These are phyloP conservation scores for Botrytis pseudocinerea DNA, from an alignment of 2,329 filamentous ascomycete genomes.

Conservation along the genomic window DNA sequence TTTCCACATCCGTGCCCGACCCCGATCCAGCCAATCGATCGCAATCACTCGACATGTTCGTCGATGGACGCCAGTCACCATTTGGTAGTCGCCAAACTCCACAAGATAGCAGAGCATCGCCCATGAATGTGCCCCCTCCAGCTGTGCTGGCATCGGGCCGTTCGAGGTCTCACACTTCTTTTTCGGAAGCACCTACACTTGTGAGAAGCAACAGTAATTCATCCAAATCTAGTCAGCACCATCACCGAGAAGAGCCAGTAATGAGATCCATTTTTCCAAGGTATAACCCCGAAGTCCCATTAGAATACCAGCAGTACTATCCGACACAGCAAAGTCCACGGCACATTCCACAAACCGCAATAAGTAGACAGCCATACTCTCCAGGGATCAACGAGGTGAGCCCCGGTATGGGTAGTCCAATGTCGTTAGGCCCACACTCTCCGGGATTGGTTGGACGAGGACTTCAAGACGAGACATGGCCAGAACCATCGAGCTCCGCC, in stretches of 20 bases:
- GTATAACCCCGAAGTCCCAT: constrained; percentile 67
- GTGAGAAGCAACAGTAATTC: constrained; percentile 51
- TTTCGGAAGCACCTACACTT: constrained; percentile 53
- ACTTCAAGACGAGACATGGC: constrained; percentile 35
- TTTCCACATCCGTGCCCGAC: constrained; percentile 31
- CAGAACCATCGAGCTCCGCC: constrained; percentile 48
- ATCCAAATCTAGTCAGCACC: constrained; percentile 59
- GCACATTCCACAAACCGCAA: constrained; percentile 62
- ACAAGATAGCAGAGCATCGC: constrained; percentile 26
- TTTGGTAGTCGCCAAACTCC: constrained; percentile 31
- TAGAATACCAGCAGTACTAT: constrained; percentile 69
- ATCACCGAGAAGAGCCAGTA: constrained; percentile 47
- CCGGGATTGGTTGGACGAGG: constrained; percentile 37
- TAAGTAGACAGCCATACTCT: constrained; percentile 65
- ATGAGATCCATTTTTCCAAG: constrained; percentile 75
- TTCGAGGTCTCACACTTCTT: constrained; percentile 51
- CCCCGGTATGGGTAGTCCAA: constrained; percentile 38
- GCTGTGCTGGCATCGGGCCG: constrained; percentile 35
- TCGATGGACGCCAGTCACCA: constrained; percentile 29
- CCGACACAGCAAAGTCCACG: constrained; percentile 65
- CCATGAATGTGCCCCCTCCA: constrained; percentile 34
- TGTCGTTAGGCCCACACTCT: constrained; percentile 30
- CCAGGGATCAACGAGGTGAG: constrained; percentile 36
- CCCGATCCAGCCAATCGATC: constrained; percentile 30
- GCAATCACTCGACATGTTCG: constrained; percentile 31